A percentile compares a stretch with the other conserved stretches of the same genome.
phyloP scores from a whole-genome alignment of 768 basidiomycete species.

The Hypsizygus marmoreus region DNA sequence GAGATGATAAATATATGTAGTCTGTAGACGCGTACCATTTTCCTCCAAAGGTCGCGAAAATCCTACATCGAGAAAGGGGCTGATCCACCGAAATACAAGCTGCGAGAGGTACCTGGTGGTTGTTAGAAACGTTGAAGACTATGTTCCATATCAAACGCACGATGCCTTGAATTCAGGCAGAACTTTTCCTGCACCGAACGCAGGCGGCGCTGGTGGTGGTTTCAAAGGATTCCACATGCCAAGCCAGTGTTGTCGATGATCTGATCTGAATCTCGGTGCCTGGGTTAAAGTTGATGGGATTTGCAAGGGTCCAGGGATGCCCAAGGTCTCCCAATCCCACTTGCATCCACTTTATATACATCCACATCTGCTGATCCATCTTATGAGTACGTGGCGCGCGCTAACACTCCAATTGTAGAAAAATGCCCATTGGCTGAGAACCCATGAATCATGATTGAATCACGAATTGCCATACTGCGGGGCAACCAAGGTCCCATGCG shows the following conservation, averaged over 20 bases:
- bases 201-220: constrained; percentile 21
- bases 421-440: too few relatives aligned
- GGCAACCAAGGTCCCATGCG: too few relatives aligned
- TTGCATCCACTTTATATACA: too few relatives aligned
- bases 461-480: too few relatives aligned
- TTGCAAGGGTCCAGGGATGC: not conserved
- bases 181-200: constrained; percentile 18
- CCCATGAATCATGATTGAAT: too few relatives aligned
- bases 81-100: constrained; percentile 49
- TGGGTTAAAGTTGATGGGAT: not conserved
- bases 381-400: too few relatives aligned
- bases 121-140: not conserved
- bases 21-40: constrained; percentile 35
- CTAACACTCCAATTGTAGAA: too few relatives aligned
- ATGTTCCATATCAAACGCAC: constrained; percentile 10
- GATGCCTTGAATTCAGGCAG: constrained; percentile 19
- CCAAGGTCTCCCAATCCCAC: too few relatives aligned
- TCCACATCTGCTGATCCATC: too few relatives aligned
- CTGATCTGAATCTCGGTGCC: not conserved
- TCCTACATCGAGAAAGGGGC: constrained; percentile 48
- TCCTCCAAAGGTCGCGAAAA: constrained; percentile 51
- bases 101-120: constrained; percentile 38
- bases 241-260: not conserved
- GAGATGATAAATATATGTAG: not conserved
- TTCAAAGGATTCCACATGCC: constrained; percentile 21